Percentiles rank a stretch among this genome's conserved stretches.
Evolutionary conservation across 2,329 filamentous ascomycete genomes (phyloP).

Genomic region (Myriosclerotinia scirpicola): DNA sequence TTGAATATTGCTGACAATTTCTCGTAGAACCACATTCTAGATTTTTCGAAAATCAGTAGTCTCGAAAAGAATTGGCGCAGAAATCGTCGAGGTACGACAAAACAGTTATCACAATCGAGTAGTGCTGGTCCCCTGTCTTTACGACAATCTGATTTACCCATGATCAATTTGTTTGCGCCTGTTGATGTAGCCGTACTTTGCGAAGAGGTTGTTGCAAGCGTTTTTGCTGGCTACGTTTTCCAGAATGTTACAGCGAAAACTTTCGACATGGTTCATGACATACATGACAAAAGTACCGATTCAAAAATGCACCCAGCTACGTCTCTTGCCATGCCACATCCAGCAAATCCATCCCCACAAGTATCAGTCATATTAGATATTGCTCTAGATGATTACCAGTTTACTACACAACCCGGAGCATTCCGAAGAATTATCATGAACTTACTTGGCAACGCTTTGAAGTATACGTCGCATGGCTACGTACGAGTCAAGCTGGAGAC

Average conservation of each 20-base stretch:
- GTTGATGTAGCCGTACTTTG: slow-evolving; percentile 40
- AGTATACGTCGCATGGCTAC: slow-evolving; percentile 57
- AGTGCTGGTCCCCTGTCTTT: slow-evolving; percentile 26
- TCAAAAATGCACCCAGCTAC: slow-evolving; percentile 20
- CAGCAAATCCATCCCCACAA: slow-evolving; percentile 26
- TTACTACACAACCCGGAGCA: slow-evolving; percentile 56
- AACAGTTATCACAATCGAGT: slow-evolving; percentile 15
- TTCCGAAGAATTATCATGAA: slow-evolving; percentile 58
- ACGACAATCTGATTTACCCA: slow-evolving; percentile 38
- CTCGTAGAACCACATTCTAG: slow-evolving; percentile 43
- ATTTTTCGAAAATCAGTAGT: slow-evolving; percentile 45
- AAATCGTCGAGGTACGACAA: slow-evolving; percentile 28
- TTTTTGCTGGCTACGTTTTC: slow-evolving; percentile 41
- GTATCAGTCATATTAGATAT: slow-evolving; percentile 39
- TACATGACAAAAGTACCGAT: slow-evolving; percentile 19
- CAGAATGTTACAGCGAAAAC: slow-evolving; percentile 39
- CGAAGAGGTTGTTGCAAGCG: slow-evolving; percentile 42
- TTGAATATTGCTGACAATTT: neutral
- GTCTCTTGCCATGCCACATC: slow-evolving; percentile 13
- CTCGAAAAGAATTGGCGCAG: slow-evolving; percentile 41
- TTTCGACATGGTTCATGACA: slow-evolving; percentile 39
- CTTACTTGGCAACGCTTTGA: slow-evolving; percentile 61
- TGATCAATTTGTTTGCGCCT: slow-evolving; percentile 41
- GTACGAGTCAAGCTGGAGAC: slow-evolving; percentile 45
- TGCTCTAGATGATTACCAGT: slow-evolving; percentile 36